Base-by-base conservation (phyloP, 768 basidiomycete genomes). In the Rhodotorula taiwanensis region DNA sequence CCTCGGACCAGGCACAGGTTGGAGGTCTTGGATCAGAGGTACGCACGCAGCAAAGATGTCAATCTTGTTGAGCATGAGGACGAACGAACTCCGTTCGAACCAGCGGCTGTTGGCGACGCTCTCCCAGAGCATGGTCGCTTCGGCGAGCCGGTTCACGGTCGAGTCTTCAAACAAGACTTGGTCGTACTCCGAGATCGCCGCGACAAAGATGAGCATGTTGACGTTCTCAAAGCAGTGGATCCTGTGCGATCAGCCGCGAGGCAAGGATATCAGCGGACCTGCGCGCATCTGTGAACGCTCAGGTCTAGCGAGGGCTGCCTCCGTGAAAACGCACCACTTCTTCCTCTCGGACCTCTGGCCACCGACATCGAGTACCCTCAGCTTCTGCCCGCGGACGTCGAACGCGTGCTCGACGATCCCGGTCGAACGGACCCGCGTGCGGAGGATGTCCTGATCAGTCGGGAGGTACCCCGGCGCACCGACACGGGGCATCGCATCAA, bases 341-440 rank as follows among this genome's bases (percentile, higher is more conserved):
- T 90, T 92, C 58, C 90, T 82, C 75, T 94, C 89, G 67, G 83
- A 85, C 63, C 89, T 78, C 76, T 91, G 91, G 1, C 89, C 90
- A 61, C 90, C 89, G 53, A 92, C 88, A 75, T 93, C 89, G 62
- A 86, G 85, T 82, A 86, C 85, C 65, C 66, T 18, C 44, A 66
- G 31, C 43, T 28, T 47, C 9, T 54, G 39, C 34, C 65, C 76
- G 60, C 90, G 92, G 50, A 97, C 88, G 75, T 86, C 85, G 81
- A 97, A 98, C 50, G 84, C 88, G 27, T 93, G 95, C 78, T 98
- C 95, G 2, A 90, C 93, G 74, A 99, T 97, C 60, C 94, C 94
- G 0, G 93, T 97, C 0, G 91, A 94, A 79, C 95, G 95, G 36
- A 98, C 93, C 70, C 94, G 83, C 56, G 86, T 87, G 42, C 94